Base-by-base conservation (phyloP, 441 rosid genomes). In the Adansonia rubrostipa region DNA sequence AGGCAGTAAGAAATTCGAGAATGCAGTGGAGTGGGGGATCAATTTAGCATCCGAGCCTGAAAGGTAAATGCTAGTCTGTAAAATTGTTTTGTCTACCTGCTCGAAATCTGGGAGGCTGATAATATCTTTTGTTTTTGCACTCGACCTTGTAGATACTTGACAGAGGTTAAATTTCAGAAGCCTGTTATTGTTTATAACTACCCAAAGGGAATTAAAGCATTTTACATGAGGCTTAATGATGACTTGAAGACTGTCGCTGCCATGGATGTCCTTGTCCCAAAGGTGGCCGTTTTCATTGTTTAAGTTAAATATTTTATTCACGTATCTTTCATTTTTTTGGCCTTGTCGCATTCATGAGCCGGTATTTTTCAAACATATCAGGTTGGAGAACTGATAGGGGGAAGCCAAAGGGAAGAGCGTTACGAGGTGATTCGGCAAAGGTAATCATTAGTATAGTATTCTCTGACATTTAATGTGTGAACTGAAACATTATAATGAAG, bases 41-140 rank as follows among this genome's bases (percentile, higher is more conserved):
- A 98, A 96, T 84, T 82, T 96, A 72, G 97, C 99, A 47, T 96
- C 99, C 1, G 99, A 96, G 83, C 99, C 94, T 79, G 99, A 96
- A 86, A 93, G 97, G 98, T 93, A 72, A 51, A 24, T 53, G 65
- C 45, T 45, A 57, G 0, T 62, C 19, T 13, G 67, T 51, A 3
- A 69, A 6, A 4, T 33, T 10, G 0, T 45, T 1, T 19, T 36
- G 66, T 40, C n/a, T n/a, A 67, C 80, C 40, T 22, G 66, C 78
- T 67, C 62, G n/a, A 4, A 48, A 19, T 54, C 20, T 22, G 77
- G 63, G 28, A 11, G 40, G 24, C 73, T 53, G 15, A 53, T 80
- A 40, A 81, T 69, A 17, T 20, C 17, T 66, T 53, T 53, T 73
- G 14, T 40, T 65, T 54, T 79, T 75, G 68, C 15, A 11, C 11